These are phyloP conservation scores for Tephrocybe sp. DNA, from an alignment of 768 basidiomycete genomes.

Conservation along the genomic window DNA sequence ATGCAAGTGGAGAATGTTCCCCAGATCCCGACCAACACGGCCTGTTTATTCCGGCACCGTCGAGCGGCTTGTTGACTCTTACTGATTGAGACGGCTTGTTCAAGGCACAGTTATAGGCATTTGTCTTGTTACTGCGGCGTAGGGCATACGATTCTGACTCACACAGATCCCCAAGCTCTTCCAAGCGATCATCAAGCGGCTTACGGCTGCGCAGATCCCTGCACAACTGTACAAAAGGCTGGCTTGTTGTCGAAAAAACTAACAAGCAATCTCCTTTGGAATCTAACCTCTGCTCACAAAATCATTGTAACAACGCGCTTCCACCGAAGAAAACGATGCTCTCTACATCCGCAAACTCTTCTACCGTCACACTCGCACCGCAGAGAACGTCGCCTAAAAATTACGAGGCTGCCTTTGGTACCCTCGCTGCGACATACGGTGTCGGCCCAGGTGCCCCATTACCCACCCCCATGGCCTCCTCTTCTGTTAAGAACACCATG, in stretches of 20 bases:
- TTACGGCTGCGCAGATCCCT: not conserved
- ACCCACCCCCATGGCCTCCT: not conserved
- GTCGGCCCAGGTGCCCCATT: conserved; percentile 5
- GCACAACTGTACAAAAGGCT: not conserved
- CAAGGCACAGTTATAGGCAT: too few species aligned
- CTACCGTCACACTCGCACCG: conserved; percentile 2
- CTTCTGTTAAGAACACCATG: not conserved
- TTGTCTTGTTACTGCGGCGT: too few species aligned
- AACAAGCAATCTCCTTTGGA: not conserved
- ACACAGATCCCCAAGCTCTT: too few species aligned
- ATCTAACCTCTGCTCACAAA: too few species aligned
- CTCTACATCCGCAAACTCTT: conserved; percentile 9
- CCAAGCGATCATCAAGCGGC: not conserved
- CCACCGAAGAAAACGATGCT: conserved; percentile 4
- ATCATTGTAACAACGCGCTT: not conserved
- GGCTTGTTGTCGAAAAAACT: not conserved
- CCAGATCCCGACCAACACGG: too few species aligned
- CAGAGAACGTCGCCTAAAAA: conserved; percentile 15
- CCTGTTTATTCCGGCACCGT: too few species aligned
- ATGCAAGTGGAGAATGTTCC: too few species aligned
- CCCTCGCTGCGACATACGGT: conserved; percentile 21
- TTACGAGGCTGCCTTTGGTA: conserved; percentile 23
- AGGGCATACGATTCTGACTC: too few species aligned
- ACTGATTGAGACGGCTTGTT: too few species aligned
- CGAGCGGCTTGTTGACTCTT: too few species aligned